Evolutionary conservation across 768 basidiomycete genomes (phyloP).

Genomic region (Exsudoporus frostii): DNA sequence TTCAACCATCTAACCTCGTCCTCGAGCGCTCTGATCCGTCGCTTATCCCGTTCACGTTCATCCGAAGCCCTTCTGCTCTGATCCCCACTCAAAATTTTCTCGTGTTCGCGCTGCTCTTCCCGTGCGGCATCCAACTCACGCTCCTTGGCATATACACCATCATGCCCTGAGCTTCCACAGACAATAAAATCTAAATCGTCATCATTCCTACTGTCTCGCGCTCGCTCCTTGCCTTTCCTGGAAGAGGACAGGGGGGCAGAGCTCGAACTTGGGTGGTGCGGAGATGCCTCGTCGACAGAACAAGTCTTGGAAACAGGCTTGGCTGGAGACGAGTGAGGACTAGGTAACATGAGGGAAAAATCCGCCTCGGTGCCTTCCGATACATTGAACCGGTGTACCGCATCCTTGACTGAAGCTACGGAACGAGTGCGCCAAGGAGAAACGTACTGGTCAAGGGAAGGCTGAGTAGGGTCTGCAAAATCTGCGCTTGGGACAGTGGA

Average conservation of each 20-base stretch:
- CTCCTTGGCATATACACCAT: slow-evolving; percentile 57
- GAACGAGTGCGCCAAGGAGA: slow-evolving; percentile 34
- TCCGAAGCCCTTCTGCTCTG: slow-evolving; percentile 27
- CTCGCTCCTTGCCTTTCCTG: slow-evolving; percentile 48
- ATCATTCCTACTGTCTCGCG: slow-evolving; percentile 26
- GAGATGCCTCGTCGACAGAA: slow-evolving; percentile 16
- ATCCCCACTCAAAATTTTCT: slow-evolving; percentile 39
- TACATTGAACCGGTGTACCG: slow-evolving; percentile 44
- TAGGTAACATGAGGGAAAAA: slow-evolving; percentile 52
- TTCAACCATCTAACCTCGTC: slow-evolving; percentile 59
- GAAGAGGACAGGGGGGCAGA: slow-evolving; percentile 2
- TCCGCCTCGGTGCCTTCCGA: slow-evolving; percentile 44
- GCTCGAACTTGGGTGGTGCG: neutral
- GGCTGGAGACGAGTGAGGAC: slow-evolving; percentile 36
- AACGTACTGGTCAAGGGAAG: slow-evolving; percentile 15
- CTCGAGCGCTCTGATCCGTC: slow-evolving; percentile 60
- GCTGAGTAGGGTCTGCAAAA: neutral
- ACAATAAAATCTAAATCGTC: slow-evolving; percentile 28
- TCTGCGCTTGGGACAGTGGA: slow-evolving; percentile 3
- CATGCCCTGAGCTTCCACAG: slow-evolving; percentile 43
- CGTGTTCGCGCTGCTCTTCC: slow-evolving; percentile 48
- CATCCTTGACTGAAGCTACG: slow-evolving; percentile 46
- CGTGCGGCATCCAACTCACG: slow-evolving; percentile 56
- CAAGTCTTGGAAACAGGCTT: slow-evolving; percentile 26
- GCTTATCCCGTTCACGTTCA: slow-evolving; percentile 57